Percentiles rank a stretch among this genome's conserved stretches.
phyloP scores from a whole-genome alignment of 139 green algal genomes.

The Eudorina sp. region DNA sequence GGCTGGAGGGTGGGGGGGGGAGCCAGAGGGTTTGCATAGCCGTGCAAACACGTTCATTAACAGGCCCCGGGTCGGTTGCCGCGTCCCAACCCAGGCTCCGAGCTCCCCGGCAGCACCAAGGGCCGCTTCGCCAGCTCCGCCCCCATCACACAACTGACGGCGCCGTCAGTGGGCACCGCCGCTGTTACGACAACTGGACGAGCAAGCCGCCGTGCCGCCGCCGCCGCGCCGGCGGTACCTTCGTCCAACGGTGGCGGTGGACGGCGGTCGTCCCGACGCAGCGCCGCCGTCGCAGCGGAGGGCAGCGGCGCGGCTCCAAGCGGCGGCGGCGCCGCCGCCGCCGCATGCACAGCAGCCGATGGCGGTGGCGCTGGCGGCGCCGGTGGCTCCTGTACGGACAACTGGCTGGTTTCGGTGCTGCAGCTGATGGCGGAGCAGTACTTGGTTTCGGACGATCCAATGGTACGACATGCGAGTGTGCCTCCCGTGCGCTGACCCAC shows the following conservation, averaged over 20 bases:
- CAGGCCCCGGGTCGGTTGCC: not conserved
- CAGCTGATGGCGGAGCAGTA: conserved; percentile 35
- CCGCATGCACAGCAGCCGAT: not conserved
- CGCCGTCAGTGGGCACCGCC: not conserved
- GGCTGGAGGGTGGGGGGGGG: not conserved
- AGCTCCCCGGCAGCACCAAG: not conserved
- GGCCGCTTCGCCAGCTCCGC: not conserved
- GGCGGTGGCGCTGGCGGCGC: not conserved
- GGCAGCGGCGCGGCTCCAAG: not conserved
- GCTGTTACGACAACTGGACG: not conserved
- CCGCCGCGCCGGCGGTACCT: not conserved
- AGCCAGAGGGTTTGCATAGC: not conserved
- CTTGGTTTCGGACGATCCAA: conserved; percentile 7
- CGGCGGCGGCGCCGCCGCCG: not conserved
- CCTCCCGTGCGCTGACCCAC: too few species aligned
- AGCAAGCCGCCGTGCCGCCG: not conserved
- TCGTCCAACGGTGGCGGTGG: not conserved
- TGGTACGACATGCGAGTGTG: conserved; percentile 22
- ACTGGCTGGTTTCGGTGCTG: conserved; percentile 16
- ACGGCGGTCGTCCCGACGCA: not conserved
- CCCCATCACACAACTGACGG: not conserved
- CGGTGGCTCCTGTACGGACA: not conserved
- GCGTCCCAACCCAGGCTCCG: not conserved
- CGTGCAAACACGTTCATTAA: not conserved
- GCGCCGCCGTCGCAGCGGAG: not conserved